Conservation (phyloP, 441 rosid species). For the Populus hybrid region DNA sequence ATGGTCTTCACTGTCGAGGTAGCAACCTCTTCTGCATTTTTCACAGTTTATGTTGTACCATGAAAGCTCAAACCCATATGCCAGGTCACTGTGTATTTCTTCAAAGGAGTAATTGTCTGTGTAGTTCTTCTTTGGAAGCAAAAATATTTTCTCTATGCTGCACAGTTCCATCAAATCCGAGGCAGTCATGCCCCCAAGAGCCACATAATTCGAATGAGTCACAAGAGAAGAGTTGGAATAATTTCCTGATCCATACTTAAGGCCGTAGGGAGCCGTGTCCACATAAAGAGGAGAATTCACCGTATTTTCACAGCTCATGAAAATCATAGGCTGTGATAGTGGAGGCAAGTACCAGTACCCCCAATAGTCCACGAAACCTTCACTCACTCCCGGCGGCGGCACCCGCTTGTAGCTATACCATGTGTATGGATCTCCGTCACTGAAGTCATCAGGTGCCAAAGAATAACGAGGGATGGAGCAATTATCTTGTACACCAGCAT, state of each 20-base stretch:
- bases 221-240: not conserved
- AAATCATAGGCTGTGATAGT: not conserved
- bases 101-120: not conserved
- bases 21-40: too few species aligned
- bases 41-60: too few species aligned
- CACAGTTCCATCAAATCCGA: constrained; percentile 11
- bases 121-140: not conserved
- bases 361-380: rapidly evolving
- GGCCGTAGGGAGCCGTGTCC: not conserved
- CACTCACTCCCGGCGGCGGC: too few species aligned
- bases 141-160: not conserved
- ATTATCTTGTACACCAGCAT: not conserved
- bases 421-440: not conserved
- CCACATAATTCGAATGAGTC: not conserved
- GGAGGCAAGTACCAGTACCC: rapidly evolving
- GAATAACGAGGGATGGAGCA: constrained; percentile 13
- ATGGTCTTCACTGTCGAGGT: too few species aligned
- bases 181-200: not conserved
- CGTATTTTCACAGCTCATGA: not conserved
- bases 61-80: too few species aligned
- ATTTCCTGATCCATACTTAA: not conserved
- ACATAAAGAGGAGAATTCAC: constrained; percentile 7
- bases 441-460: not conserved
- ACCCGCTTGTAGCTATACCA: not conserved
- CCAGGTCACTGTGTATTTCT: too few species aligned